These are phyloP conservation scores for Meyerozyma guilliermondii DNA, from an alignment of 1,139 yeast species.

Conservation along the genomic window DNA sequence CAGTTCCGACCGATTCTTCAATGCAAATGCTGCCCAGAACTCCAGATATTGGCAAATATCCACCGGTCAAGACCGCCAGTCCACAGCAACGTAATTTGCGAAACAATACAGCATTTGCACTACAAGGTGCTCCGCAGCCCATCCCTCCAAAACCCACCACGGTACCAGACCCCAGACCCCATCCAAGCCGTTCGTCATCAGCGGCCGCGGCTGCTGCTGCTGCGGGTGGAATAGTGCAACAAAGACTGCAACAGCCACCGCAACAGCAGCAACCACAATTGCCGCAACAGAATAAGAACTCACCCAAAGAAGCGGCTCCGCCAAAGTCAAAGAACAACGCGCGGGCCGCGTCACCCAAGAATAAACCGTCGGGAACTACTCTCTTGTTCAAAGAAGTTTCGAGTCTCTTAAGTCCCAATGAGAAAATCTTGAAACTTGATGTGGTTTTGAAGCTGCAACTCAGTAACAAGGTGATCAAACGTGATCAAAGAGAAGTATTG, in stretches of 20 bases:
- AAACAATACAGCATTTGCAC: slow-evolving; percentile 3
- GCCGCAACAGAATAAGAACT: background rate
- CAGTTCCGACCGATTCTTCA: background rate
- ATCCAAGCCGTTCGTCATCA: background rate
- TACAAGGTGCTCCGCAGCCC: background rate
- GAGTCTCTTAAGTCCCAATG: slow-evolving; percentile 26
- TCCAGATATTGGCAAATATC: background rate
- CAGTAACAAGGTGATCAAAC: slow-evolving; percentile 18
- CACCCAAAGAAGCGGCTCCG: background rate
- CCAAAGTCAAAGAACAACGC: background rate
- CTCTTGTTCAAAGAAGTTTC: slow-evolving; percentile 29
- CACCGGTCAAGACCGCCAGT: background rate
- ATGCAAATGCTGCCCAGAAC: background rate
- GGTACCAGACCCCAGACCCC: background rate
- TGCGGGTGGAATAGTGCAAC: slow-evolving; percentile 6
- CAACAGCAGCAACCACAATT: background rate
- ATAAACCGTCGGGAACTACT: background rate
- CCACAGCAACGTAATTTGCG: slow-evolving; percentile 3
- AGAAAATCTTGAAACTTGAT: slow-evolving; percentile 41
- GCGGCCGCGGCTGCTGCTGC: slow-evolving; percentile 15
- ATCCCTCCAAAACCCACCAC: background rate
- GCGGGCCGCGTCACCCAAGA: background rate
- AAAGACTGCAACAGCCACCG: background rate
- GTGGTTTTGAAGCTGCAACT: slow-evolving; percentile 34
- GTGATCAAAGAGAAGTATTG: slow-evolving; percentile 20